A percentile compares a stretch with the other conserved stretches of the same genome.
phyloP scores from a whole-genome alignment of 208 protist species.

The Leishmania martiniquensis region DNA sequence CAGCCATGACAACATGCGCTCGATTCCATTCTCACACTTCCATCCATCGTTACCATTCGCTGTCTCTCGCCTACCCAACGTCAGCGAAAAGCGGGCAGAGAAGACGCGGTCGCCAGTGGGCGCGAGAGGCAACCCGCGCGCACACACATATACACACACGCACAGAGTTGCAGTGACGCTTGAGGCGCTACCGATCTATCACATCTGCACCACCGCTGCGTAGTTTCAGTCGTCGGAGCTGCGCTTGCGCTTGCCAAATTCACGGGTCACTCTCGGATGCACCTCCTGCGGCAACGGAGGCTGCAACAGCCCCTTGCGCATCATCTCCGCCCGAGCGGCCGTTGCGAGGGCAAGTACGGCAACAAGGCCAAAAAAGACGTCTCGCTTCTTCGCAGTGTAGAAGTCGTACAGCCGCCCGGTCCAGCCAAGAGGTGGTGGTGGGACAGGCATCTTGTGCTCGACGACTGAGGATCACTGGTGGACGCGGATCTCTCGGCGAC shows the following conservation, averaged over 20 bases:
- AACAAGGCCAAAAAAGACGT: slow-evolving; percentile 65
- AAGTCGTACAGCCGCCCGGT: slow-evolving; percentile 30
- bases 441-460: not conserved
- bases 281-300: slow-evolving; percentile 31
- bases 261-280: slow-evolving; percentile 43
- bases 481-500: not conserved
- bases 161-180: not conserved
- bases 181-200: not conserved
- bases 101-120: not conserved
- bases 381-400: slow-evolving; percentile 43
- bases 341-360: slow-evolving; percentile 51
- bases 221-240: slow-evolving; percentile 15
- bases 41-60: not conserved
- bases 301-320: slow-evolving; percentile 48
- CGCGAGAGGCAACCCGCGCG: not conserved
- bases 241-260: slow-evolving; percentile 45
- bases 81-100: not conserved
- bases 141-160: not conserved
- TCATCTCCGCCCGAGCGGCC: slow-evolving; percentile 56
- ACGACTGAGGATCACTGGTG: not conserved
- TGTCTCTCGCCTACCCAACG: not conserved
- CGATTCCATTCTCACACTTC: not conserved
- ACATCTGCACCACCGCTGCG: not conserved
- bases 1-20: not conserved
- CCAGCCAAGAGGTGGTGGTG: slow-evolving; percentile 23